These are phyloP conservation scores for Hamamelis virginiana DNA, from an alignment of 164 flowering plant species.

Conservation along the genomic window DNA sequence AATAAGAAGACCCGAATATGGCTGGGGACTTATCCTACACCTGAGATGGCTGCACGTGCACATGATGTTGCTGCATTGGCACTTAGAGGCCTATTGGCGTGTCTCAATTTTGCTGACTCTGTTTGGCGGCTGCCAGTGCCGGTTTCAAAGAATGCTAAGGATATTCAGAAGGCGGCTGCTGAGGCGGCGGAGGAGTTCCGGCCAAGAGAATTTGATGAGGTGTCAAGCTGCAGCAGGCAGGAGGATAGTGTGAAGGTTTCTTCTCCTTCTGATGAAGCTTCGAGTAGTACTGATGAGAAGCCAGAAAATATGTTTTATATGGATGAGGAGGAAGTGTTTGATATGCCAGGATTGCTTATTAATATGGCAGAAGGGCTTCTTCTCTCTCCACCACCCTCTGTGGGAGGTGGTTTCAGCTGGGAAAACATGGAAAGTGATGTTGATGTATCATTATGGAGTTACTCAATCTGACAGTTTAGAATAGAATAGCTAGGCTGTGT, in stretches of 20 bases:
- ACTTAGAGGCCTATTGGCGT: slow-evolving; percentile 23
- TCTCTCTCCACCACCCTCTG: slow-evolving; percentile 34
- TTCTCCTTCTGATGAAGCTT: background rate
- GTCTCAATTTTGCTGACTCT: slow-evolving; percentile 47
- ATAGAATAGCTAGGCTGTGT: no score
- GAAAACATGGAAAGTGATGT: slow-evolving; percentile 1
- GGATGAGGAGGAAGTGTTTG: slow-evolving; percentile 31
- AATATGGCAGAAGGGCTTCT: slow-evolving; percentile 42
- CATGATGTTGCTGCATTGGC: slow-evolving; percentile 46
- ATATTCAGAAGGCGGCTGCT: slow-evolving; percentile 26
- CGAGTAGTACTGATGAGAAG: background rate
- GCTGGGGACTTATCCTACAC: slow-evolving; percentile 57
- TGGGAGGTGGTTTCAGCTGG: background rate
- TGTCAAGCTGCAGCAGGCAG: background rate
- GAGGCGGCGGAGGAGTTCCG: slow-evolving; percentile 32
- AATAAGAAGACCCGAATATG: slow-evolving; percentile 46
- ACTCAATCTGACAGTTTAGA: background rate
- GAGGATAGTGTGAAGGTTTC: background rate
- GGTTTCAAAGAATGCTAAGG: slow-evolving; percentile 20
- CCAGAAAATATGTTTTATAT: background rate
- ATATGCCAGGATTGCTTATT: slow-evolving; percentile 30
- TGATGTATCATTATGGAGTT: background rate
- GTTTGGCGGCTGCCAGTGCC: slow-evolving; percentile 34
- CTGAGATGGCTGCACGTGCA: slow-evolving; percentile 49
- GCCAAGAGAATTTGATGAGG: background rate